Evolutionary conservation across 75 land plant genomes (phyloP).

Genomic region (Pinus taeda): DNA sequence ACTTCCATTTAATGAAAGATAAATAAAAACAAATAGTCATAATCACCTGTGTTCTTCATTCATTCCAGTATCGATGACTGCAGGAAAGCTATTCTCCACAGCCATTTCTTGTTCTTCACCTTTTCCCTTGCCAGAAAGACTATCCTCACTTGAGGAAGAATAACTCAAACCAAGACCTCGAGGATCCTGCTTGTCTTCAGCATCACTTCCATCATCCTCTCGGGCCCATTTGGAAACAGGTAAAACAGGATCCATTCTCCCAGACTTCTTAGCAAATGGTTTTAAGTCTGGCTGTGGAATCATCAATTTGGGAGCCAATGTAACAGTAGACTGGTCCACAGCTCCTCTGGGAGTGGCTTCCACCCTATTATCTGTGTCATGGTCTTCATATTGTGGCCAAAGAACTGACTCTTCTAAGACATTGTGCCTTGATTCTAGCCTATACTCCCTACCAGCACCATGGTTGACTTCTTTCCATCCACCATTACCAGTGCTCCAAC

Average conservation of each 20-base stretch:
- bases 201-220: conserved; percentile 86
- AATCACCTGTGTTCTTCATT: conserved; percentile 91
- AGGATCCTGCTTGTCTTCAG: conserved; percentile 49
- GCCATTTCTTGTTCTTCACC: conserved; percentile 41
- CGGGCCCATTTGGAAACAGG: conserved; percentile 95
- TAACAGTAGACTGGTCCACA: conserved; percentile 8
- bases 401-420: conserved; percentile 21
- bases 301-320: conserved; percentile 26
- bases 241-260: conserved; percentile 64
- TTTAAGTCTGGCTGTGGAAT: conserved; percentile 62
- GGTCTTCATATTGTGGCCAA: conserved; percentile 31
- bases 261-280: conserved; percentile 47
- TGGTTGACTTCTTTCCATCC: conserved; percentile 31
- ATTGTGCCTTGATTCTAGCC: conserved; percentile 9
- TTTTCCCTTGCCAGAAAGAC: conserved; percentile 19
- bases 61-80: conserved; percentile 50
- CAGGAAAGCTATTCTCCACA: conserved; percentile 26
- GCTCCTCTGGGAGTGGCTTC: conserved; percentile 9
- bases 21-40: not conserved
- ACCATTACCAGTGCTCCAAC: conserved; percentile 12
- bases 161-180: conserved; percentile 68
- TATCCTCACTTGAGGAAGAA: conserved; percentile 86
- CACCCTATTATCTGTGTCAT: conserved; percentile 9
- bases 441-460: conserved; percentile 20
- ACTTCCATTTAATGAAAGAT: not conserved